Percentiles rank a stretch among this genome's conserved stretches.
Evolutionary conservation across 1,139 yeast genomes (phyloP).

Genomic region (Yamadazyma epiphylla): DNA sequence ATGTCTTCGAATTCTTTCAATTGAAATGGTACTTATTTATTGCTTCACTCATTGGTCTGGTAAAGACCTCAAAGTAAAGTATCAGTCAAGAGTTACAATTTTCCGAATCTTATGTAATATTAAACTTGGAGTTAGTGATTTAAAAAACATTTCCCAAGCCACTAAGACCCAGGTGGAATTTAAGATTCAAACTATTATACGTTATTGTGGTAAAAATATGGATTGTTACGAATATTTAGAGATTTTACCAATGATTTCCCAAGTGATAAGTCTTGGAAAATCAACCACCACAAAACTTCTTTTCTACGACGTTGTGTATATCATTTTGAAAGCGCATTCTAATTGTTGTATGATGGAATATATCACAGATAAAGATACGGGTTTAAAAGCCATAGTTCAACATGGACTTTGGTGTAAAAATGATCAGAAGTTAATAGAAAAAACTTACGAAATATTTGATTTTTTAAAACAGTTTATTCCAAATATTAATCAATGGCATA

Average conservation of each 20-base stretch:
- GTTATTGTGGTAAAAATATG: slow-evolving; percentile 16
- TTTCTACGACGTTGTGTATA: slow-evolving; percentile 15
- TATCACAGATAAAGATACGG: slow-evolving; percentile 18
- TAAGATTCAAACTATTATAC: slow-evolving; percentile 22
- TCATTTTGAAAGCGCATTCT: slow-evolving; percentile 23
- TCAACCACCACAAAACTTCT: slow-evolving; percentile 24
- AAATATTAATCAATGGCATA: slow-evolving; percentile 19
- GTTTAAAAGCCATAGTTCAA: slow-evolving; percentile 27
- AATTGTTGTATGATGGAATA: slow-evolving; percentile 35
- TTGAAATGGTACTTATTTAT: slow-evolving; percentile 33
- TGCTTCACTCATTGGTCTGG: slow-evolving; percentile 35
- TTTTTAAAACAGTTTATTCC: slow-evolving; percentile 12
- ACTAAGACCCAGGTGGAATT: slow-evolving; percentile 16
- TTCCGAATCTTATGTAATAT: slow-evolving; percentile 32
- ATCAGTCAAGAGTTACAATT: slow-evolving; percentile 25
- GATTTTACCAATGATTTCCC: slow-evolving; percentile 31
- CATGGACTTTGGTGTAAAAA: slow-evolving; percentile 25
- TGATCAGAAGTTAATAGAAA: slow-evolving; percentile 14
- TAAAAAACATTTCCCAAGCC: slow-evolving; percentile 12
- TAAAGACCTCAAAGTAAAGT: slow-evolving; percentile 9
- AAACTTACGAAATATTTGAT: slow-evolving; percentile 20
- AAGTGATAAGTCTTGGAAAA: slow-evolving; percentile 20
- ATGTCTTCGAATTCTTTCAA: slow-evolving; percentile 14
- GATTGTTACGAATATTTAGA: slow-evolving; percentile 29
- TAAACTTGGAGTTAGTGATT: slow-evolving; percentile 24